A percentile compares a stretch with the other conserved stretches of the same genome.
Evolutionary conservation across 1,284 basidiomycete genomes (phyloP).

Genomic region (Neotropicomus parvogracilis): DNA sequence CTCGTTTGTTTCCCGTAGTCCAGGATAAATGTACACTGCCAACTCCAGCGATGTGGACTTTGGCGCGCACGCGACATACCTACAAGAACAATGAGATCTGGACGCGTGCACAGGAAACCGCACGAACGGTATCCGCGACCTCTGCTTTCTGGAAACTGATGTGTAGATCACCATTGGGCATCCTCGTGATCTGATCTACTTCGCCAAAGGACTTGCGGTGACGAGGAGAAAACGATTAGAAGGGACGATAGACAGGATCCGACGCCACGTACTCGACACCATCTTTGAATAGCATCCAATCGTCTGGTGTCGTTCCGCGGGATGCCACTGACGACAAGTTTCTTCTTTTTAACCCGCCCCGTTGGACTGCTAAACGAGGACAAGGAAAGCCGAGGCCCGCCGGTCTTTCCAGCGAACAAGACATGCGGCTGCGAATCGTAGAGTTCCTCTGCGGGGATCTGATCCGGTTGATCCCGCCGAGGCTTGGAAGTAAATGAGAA

Average conservation of each 20-base stretch:
- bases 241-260: not conserved
- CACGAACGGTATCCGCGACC: slow-evolving; percentile 70
- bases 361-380: slow-evolving; percentile 40
- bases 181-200: slow-evolving; percentile 61
- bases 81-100: slow-evolving; percentile 26
- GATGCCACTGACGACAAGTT: slow-evolving; percentile 54
- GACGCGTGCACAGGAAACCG: not conserved
- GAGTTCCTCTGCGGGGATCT: slow-evolving; percentile 34
- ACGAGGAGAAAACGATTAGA: slow-evolving; percentile 8
- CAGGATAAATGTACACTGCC: slow-evolving; percentile 75
- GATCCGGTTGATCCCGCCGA: slow-evolving; percentile 23
- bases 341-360: slow-evolving; percentile 48
- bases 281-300: slow-evolving; percentile 56
- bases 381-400: slow-evolving; percentile 44
- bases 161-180: slow-evolving; percentile 70
- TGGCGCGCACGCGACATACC: slow-evolving; percentile 73
- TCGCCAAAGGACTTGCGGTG: slow-evolving; percentile 63
- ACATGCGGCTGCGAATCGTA: slow-evolving; percentile 31
- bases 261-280: slow-evolving; percentile 60
- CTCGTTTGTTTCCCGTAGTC: slow-evolving; percentile 59
- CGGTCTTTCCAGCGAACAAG: slow-evolving; percentile 33
- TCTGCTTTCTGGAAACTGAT: slow-evolving; percentile 68
- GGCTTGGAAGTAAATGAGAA: slow-evolving; percentile 26
- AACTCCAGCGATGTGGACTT: slow-evolving; percentile 65
- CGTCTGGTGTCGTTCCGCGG: slow-evolving; percentile 45